Evolutionary conservation across 2,329 filamentous ascomycete species (phyloP).

Genomic region (Nemania abortiva): DNA sequence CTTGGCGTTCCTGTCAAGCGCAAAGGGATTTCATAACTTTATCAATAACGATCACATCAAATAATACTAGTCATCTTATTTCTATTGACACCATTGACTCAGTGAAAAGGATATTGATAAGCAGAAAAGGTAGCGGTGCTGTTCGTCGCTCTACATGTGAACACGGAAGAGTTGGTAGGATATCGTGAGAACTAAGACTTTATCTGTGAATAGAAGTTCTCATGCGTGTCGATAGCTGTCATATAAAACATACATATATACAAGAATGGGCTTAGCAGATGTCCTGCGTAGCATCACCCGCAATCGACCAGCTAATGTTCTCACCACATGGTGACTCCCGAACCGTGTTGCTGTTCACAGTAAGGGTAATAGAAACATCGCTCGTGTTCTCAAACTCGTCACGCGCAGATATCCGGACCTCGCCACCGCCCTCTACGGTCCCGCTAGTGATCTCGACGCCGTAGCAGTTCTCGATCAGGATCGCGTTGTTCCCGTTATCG

Average conservation of each 20-base stretch:
- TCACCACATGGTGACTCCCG: constrained; percentile 66
- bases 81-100: no score
- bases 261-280: constrained; percentile 53
- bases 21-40: no score
- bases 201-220: no score
- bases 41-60: no score
- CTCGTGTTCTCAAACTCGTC: constrained; percentile 61
- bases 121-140: no score
- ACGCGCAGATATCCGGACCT: constrained; percentile 65
- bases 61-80: no score
- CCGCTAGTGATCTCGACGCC: constrained; percentile 64
- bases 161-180: no score
- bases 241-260: background rate
- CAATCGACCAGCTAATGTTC: constrained; percentile 63
- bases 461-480: constrained; percentile 72
- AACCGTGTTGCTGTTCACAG: constrained; percentile 63
- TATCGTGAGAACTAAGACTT: no score
- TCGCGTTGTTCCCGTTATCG: constrained; percentile 66
- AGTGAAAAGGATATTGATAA: no score
- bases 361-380: constrained; percentile 64
- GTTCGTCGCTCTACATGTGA: no score
- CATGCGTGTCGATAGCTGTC: no score
- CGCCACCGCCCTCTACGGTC: constrained; percentile 65
- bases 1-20: no score
- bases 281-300: constrained; percentile 58